Evolutionary conservation across 2,329 filamentous ascomycete species (phyloP).

Genomic region (Alternaria conjuncta): DNA sequence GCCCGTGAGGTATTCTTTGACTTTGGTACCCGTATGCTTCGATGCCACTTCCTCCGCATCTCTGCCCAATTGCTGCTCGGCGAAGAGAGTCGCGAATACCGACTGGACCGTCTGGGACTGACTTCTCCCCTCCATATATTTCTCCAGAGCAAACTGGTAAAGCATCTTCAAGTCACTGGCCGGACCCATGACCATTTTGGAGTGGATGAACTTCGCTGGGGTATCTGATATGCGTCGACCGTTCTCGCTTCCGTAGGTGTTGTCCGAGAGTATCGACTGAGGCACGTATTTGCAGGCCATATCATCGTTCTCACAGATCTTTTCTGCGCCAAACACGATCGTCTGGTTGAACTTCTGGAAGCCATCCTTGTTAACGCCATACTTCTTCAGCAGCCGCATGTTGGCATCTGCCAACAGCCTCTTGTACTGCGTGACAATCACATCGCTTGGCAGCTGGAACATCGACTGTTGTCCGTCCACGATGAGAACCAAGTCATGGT

Average conservation of each 20-base stretch:
- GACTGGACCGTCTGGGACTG: constrained; percentile 49
- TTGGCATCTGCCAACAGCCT: constrained; percentile 62
- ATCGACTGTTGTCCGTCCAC: constrained; percentile 69
- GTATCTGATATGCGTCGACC: constrained; percentile 36
- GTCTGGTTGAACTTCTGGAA: constrained; percentile 54
- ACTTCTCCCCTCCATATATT: constrained; percentile 42
- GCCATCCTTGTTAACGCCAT: constrained; percentile 47
- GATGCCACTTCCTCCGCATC: constrained; percentile 43
- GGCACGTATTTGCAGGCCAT: constrained; percentile 62
- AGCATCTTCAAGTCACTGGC: constrained; percentile 57
- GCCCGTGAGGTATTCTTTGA: constrained; percentile 28
- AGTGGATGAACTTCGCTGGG: constrained; percentile 55
- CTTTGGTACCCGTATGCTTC: constrained; percentile 16
- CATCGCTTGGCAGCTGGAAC: constrained; percentile 69
- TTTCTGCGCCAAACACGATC: constrained; percentile 63
- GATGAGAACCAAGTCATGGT: constrained; percentile 68
- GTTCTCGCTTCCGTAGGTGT: constrained; percentile 57
- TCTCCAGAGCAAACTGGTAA: constrained; percentile 52
- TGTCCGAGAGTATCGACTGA: constrained; percentile 56
- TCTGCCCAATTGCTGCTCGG: constrained; percentile 60
- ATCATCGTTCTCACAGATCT: constrained; percentile 59
- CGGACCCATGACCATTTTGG: constrained; percentile 59
- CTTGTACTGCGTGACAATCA: constrained; percentile 69
- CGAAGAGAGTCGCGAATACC: constrained; percentile 60
- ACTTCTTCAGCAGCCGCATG: constrained; percentile 57